Evolutionary conservation across 305 asterid species (phyloP).

Genomic region (Rubia tinctorum): DNA sequence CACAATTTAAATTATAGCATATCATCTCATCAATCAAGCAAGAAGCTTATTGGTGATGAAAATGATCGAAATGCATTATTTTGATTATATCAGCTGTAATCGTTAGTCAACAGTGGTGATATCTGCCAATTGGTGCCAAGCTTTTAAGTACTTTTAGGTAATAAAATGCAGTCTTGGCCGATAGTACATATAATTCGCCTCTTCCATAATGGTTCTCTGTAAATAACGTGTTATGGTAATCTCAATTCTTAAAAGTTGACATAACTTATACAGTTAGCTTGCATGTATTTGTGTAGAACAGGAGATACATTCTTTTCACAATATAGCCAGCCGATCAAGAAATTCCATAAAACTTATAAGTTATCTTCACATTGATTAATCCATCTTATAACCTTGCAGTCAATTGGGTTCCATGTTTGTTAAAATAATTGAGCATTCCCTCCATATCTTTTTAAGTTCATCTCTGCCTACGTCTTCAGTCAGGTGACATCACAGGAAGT

Average conservation of each 20-base stretch:
- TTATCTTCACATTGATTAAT: background rate
- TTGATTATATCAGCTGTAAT: background rate
- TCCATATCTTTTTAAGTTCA: background rate
- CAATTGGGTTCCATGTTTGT: background rate
- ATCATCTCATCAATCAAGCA: too few relatives aligned
- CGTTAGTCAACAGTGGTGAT: background rate
- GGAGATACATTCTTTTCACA: background rate
- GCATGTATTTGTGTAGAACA: background rate
- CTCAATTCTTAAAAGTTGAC: background rate
- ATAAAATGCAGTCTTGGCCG: background rate
- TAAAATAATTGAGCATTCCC: background rate
- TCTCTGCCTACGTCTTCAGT: background rate
- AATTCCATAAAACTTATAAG: too few relatives aligned
- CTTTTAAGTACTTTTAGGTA: background rate
- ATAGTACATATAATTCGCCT: background rate
- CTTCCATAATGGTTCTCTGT: background rate
- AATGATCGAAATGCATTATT: background rate
- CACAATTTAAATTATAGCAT: background rate
- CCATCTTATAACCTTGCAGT: background rate
- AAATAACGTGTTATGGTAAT: background rate
- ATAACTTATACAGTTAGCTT: background rate
- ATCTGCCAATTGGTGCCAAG: conserved; percentile 2
- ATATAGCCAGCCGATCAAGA: too few relatives aligned
- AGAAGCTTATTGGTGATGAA: background rate
- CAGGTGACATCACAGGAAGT: background rate